These are phyloP conservation scores for Hymenoscyphus albidus DNA, from an alignment of 2,329 filamentous ascomycete genomes.

Conservation along the genomic window DNA sequence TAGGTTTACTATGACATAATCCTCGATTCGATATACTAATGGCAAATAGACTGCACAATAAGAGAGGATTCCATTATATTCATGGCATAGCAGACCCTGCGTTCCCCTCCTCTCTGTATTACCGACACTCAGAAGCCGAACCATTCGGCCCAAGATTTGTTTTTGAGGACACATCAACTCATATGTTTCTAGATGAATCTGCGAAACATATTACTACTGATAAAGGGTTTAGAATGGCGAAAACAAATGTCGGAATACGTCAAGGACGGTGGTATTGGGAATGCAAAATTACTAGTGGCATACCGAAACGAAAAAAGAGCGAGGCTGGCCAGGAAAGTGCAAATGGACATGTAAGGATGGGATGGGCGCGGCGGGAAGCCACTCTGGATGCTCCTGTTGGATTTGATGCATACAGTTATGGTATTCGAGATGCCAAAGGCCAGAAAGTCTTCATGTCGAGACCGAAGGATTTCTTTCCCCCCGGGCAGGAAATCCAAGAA, in stretches of 20 bases:
- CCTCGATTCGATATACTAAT: conserved; percentile 14
- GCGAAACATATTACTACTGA: conserved; percentile 80
- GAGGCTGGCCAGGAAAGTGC: conserved; percentile 22
- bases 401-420: conserved; percentile 91
- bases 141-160: conserved; percentile 83
- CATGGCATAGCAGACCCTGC: conserved; percentile 86
- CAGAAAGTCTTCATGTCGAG: conserved; percentile 92
- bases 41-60: conserved; percentile 52
- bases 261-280: conserved; percentile 95
- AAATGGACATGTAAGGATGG: conserved; percentile 69
- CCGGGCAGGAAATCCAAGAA: conserved; percentile 74
- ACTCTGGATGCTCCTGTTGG: conserved; percentile 80
- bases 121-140: conserved; percentile 80
- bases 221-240: conserved; percentile 87
- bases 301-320: conserved; percentile 41
- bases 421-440: conserved; percentile 81
- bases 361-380: conserved; percentile 78
- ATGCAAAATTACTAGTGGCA: conserved; percentile 80
- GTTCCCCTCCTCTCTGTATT: conserved; percentile 84
- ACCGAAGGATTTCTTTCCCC: conserved; percentile 82
- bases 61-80: conserved; percentile 78
- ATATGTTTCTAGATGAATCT: conserved; percentile 75
- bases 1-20: conserved; percentile 37
- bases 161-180: conserved; percentile 85
- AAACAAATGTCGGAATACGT: conserved; percentile 84